Evolutionary conservation across 805 yeast species (phyloP).

Genomic region (Candida suzukii): DNA sequence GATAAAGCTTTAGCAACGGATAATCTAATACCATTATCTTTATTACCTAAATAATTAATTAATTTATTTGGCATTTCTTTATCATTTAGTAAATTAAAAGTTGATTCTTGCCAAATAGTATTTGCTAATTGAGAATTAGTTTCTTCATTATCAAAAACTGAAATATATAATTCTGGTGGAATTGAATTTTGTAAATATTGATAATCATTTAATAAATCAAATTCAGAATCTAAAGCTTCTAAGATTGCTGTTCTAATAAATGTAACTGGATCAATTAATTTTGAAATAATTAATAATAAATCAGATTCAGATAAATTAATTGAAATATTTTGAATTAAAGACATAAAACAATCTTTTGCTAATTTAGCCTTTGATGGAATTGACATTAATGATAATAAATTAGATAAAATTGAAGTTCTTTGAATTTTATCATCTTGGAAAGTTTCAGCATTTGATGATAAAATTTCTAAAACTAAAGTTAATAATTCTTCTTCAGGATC

Average conservation of each 20-base stretch:
- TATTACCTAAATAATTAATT: constrained; percentile 40
- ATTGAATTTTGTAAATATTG: constrained; percentile 21
- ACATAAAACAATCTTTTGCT: constrained; percentile 75
- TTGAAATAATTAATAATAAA: constrained; percentile 47
- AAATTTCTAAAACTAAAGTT: constrained; percentile 66
- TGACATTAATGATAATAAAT: constrained; percentile 59
- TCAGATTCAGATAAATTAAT: constrained; percentile 52
- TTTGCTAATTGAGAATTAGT: constrained; percentile 57
- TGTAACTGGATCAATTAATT: constrained; percentile 50
- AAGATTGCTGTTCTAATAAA: constrained; percentile 76
- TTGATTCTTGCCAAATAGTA: constrained; percentile 82
- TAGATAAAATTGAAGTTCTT: constrained; percentile 53
- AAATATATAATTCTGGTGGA: constrained; percentile 70
- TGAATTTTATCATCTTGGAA: constrained; percentile 66
- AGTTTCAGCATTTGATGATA: constrained; percentile 59
- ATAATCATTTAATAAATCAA: constrained; percentile 41
- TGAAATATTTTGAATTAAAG: constrained; percentile 72
- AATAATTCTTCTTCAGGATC: constrained; percentile 86
- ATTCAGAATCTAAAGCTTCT: constrained; percentile 83
- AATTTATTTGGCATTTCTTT: constrained; percentile 39
- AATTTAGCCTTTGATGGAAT: constrained; percentile 73
- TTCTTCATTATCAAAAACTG: constrained; percentile 66
- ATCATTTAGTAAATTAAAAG: constrained; percentile 35
- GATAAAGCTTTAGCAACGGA: constrained; percentile 69
- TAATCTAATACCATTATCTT: constrained; percentile 61